A percentile compares a stretch with the other conserved stretches of the same genome.
phyloP scores from a whole-genome alignment of 805 yeast genomes.

The Candida fluviatilis region DNA sequence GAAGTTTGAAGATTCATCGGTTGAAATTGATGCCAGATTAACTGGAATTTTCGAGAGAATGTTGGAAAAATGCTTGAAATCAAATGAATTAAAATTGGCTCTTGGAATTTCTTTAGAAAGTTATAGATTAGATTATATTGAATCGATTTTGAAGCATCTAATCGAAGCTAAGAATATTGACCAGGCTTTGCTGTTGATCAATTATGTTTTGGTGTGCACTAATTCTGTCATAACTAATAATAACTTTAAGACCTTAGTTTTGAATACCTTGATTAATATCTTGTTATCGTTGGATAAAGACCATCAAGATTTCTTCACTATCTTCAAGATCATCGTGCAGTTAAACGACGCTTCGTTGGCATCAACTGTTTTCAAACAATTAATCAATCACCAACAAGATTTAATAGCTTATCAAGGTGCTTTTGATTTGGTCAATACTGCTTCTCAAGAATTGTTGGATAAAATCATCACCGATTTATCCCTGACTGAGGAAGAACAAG shows the following conservation, averaged over 20 bases:
- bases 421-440: slow-evolving; percentile 87
- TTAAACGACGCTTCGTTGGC: slow-evolving; percentile 76
- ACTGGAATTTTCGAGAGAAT: slow-evolving; percentile 74
- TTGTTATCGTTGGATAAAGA: slow-evolving; percentile 45
- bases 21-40: slow-evolving; percentile 56
- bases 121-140: slow-evolving; percentile 77
- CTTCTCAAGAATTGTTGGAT: slow-evolving; percentile 82
- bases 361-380: slow-evolving; percentile 57
- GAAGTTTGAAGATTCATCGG: slow-evolving; percentile 21
- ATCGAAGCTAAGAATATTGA: slow-evolving; percentile 43
- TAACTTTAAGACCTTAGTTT: slow-evolving; percentile 59
- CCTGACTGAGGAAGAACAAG: slow-evolving; percentile 23
- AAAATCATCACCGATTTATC: slow-evolving; percentile 43
- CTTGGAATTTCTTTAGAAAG: slow-evolving; percentile 90
- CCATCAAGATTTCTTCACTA: slow-evolving; percentile 75
- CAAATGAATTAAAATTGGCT: slow-evolving; percentile 74
- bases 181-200: slow-evolving; percentile 49
- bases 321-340: slow-evolving; percentile 84
- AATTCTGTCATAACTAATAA: slow-evolving; percentile 64
- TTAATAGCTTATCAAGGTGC: slow-evolving; percentile 88
- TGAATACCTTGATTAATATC: slow-evolving; percentile 58
- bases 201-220: slow-evolving; percentile 72
- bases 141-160: slow-evolving; percentile 46
- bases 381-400: slow-evolving; percentile 46
- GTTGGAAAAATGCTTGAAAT: slow-evolving; percentile 72